A percentile compares a stretch with the other conserved stretches of the same genome.
Evolutionary conservation across 169 alveolate genomes (phyloP).

Genomic region (Eimeria falciformis): DNA sequence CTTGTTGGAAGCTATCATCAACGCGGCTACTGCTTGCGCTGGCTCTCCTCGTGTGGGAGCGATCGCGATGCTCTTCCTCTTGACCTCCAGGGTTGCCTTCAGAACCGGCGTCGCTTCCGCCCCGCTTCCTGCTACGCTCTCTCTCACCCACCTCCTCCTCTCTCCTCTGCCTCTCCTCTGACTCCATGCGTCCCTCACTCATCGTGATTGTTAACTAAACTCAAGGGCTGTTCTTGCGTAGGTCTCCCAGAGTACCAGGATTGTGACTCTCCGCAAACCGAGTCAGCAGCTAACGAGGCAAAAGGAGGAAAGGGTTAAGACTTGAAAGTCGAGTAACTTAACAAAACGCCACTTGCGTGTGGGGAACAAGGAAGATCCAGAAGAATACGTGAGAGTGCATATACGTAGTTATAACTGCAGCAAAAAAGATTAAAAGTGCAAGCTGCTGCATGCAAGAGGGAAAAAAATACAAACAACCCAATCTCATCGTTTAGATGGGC

Average conservation of each 20-base stretch:
- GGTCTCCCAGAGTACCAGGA: too few relatives aligned
- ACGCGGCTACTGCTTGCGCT: slow-evolving; percentile 70
- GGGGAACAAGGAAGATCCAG: slow-evolving; percentile 53
- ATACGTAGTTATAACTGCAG: slow-evolving; percentile 31
- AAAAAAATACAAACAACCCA: slow-evolving; percentile 19
- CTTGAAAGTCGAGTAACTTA: slow-evolving; percentile 40
- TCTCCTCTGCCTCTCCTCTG: slow-evolving; percentile 69
- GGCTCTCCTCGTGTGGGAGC: slow-evolving; percentile 52
- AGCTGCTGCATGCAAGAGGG: slow-evolving; percentile 66
- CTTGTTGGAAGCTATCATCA: slow-evolving; percentile 58
- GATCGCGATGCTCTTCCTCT: slow-evolving; percentile 64
- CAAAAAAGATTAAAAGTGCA: slow-evolving; percentile 43
- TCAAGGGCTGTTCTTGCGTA: too few relatives aligned
- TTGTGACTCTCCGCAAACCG: too few relatives aligned
- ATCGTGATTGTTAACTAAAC: slow-evolving; percentile 28
- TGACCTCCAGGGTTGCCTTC: slow-evolving; percentile 62
- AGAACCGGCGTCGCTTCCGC: slow-evolving; percentile 61
- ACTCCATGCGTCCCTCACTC: slow-evolving; percentile 76
- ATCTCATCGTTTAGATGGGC: slow-evolving; percentile 28
- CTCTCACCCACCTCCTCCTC: slow-evolving; percentile 66
- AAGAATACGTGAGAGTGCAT: neutral
- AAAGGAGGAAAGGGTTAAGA: too few relatives aligned
- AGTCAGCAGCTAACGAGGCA: too few relatives aligned
- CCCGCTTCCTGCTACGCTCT: slow-evolving; percentile 59
- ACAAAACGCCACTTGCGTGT: slow-evolving; percentile 45